Base-by-base conservation (phyloP, 352 stramenopile species). In the Pythium guiyangense region DNA sequence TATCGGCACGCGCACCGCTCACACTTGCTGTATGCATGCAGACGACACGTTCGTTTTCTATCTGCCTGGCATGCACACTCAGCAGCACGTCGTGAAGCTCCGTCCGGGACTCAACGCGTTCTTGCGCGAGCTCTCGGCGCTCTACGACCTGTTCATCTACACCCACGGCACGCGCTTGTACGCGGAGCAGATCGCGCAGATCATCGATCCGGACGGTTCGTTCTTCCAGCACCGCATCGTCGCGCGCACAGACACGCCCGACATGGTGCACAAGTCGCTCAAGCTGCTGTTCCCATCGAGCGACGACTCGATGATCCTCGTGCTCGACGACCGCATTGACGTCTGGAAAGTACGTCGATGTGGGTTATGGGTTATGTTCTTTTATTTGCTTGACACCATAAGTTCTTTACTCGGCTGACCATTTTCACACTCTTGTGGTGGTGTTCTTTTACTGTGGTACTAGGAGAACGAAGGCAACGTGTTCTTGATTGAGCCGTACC, bases 131-230 rank as follows among this genome's bases (percentile, higher is more conserved):
- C 75, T 97, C 18, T 80, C 81, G 49, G 62, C 57, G 3, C 74
- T 80, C 8, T 98, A 98, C 69, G 92, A 98, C 70, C 54, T 98
- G 20, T 96, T 94, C 42, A 96, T 98, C 31, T 98, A 98, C 77
- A 98, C 95, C 22, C 93, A 97, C 42, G 95, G 94, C 53, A 98
- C 93, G 22, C 75, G 93, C 20, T 66, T 91, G 43, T 98, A 98
- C 71, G 95, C 95, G 1, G 91, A 98, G 66, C 74, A 96, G 60
- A 96, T 98, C 58, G 87, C 91, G 26, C 84, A 94, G 37, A 92
- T 98, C 57, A 94, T 98, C 48, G 88, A 96, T 49, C 84, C 86
- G 8, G 66, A 88, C 14, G 74, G 77, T 59, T 74, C 59, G 14
- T 84, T 90, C 55, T 96, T 96, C 63, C 84, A 86, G 56, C 79